A percentile compares a stretch with the other conserved stretches of the same genome.
These are phyloP conservation scores for Saccharomycopsis sp. DNA, from an alignment of 805 yeast species.

Conservation along the genomic window DNA sequence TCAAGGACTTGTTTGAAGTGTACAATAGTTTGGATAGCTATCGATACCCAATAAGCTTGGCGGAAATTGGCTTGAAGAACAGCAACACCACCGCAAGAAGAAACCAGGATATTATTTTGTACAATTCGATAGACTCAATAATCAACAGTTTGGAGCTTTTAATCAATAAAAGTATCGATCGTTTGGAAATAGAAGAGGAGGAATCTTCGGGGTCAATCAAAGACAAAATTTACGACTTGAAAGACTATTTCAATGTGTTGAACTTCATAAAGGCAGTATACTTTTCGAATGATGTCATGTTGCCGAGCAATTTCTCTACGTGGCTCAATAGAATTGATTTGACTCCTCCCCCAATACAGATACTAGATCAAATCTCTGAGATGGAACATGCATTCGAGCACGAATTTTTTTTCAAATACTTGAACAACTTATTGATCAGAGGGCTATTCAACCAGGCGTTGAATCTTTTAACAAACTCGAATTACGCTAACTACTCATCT, in stretches of 20 bases:
- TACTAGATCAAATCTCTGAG: conserved; percentile 39
- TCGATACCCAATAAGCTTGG: conserved; percentile 17
- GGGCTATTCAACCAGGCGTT: conserved; percentile 56
- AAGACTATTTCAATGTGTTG: conserved; percentile 45
- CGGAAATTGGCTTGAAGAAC: conserved; percentile 18
- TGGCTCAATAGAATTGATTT: conserved; percentile 72
- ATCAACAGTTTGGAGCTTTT: conserved; percentile 19
- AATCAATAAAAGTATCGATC: conserved; percentile 19
- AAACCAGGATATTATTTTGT: conserved; percentile 13
- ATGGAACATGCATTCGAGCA: conserved; percentile 41
- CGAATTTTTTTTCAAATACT: conserved; percentile 54
- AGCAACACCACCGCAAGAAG: conserved; percentile 12
- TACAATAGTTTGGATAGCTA: conserved; percentile 17
- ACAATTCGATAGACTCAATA: conserved; percentile 16
- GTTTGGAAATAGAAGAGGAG: background rate
- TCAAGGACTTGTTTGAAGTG: conserved; percentile 15
- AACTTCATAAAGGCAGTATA: conserved; percentile 51
- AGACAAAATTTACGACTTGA: conserved; percentile 31
- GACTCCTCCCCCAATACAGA: conserved; percentile 46
- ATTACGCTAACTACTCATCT: conserved; percentile 34
- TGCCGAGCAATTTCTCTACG: conserved; percentile 39
- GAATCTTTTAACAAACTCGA: conserved; percentile 38
- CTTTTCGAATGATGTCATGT: conserved; percentile 37
- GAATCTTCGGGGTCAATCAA: conserved; percentile 1
- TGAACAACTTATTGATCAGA: conserved; percentile 50